Base-by-base conservation (phyloP, 176 grass and related monocot genomes). In the Ensete ventricosum region DNA sequence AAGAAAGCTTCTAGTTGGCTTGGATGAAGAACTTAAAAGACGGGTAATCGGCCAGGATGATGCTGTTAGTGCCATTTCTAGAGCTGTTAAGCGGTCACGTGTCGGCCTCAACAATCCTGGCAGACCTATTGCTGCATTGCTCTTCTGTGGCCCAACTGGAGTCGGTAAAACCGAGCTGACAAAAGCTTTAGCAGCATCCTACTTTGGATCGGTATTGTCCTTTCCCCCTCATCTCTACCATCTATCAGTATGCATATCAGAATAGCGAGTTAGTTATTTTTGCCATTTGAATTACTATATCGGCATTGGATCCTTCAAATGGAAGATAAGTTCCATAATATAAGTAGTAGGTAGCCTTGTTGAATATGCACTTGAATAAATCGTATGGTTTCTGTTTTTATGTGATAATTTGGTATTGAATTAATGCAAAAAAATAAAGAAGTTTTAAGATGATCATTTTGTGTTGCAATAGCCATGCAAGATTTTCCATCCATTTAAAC, bases 151-250 rank as follows among this genome's bases (percentile, higher is more conserved):
- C 20, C 59, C 84, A 14, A 87, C 81, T 0, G 88, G 88, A 59
- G 84, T 87, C 6, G 88, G 88, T 10, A 90, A 90, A 73, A 89
- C 80, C 17, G 87, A 86, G 29, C 83, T 89, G 1, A 72, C 87
- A 9, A 87, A 90, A 21, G 84, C 88, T 50, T 58, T 90, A 52
- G 78, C 88, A 0, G 65, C 65, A 57, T 83, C 26, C 74, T 86
- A 62, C 54, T 79, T 79, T 70, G 77, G 77, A 79, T 79, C 77
- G 53, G 77, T 79, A 69, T 50, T 9, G 22, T 23, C 14, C 63
- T 9, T 24, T 34, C 50, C 43, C 21, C 58, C 2, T 63, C 13
- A 20, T 23, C 6, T 23, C 49, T 53, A 10, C 34, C 12, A 24
- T 11, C n/a, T 57, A 27, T 29, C 21, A 14, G 8, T 59, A 24